Evolutionary conservation across 441 rosid genomes (phyloP), one percentile per base, ranked within the genome.

Genomic region (Aquilaria agallochum): DNA sequence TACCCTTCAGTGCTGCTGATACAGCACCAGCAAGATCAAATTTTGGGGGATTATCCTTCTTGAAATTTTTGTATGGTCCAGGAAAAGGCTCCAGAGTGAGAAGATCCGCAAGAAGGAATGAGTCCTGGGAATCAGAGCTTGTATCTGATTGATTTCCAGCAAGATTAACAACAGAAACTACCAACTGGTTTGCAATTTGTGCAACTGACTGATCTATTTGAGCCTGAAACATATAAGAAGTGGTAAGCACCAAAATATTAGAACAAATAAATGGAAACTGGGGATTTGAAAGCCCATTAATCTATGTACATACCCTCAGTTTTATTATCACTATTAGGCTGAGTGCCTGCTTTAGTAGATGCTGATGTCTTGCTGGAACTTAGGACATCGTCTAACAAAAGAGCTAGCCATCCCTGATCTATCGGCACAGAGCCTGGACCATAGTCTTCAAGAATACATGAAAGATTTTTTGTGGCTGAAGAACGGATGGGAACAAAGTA

Each of bases 401-500:
- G 76, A 69, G 96, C 85, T 72, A 95, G 78, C 97, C 99, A 91
- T 74, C 92, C 97, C 76, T 91, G 99, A 69, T 97, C 91, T 77
- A 95, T 77, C 33, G 90, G 89, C 27, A 20, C 27, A 20, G 27
- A 20, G 27, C 27, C 1, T 20, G 27, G 27, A 20, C 27, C 27
- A 20, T 20, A 20, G 27, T 20, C 27, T 20, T 20, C 27, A 20
- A 20, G 27, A 20, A 20, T 20, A 20, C 1, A 20, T 20, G 27
- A 20, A 20, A 20, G 27, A 20, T 20, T 20, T 20, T 20, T 20
- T 20, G 27, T 20, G 27, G 27, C 27, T 20, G 27, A 20, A 20
- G 27, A 20, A 31, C 80, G 81, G 42, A 83, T 75, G 13, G 72
- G 76, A 46, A 80, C 81, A 52, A 94, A 83, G 54, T 92, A 82